Conservation (phyloP, 768 basidiomycete species). For the Macrolepiota dolichaula region DNA sequence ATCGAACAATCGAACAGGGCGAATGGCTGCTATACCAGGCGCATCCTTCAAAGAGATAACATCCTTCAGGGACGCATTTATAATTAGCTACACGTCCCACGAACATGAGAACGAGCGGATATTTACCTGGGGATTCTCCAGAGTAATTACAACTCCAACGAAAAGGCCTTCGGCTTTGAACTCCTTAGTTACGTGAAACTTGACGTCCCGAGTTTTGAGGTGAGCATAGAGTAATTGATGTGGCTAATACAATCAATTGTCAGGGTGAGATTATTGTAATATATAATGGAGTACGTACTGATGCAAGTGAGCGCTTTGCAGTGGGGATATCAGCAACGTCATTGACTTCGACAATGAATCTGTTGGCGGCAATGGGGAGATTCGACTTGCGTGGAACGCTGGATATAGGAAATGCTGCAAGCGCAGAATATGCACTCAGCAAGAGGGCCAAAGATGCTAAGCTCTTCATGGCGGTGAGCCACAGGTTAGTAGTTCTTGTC, state of each 20-base stretch:
- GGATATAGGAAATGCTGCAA: conserved; percentile 32
- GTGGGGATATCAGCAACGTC: conserved; percentile 31
- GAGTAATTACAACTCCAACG: conserved; percentile 52
- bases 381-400: conserved; percentile 34
- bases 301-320: conserved; percentile 28
- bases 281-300: conserved; percentile 18
- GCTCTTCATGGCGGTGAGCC: conserved; percentile 30
- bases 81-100: neutral
- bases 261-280: neutral
- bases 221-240: conserved; percentile 49
- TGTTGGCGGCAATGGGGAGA: conserved; percentile 39
- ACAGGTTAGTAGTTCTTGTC: neutral
- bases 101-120: neutral
- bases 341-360: conserved; percentile 59
- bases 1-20: conserved; percentile 45
- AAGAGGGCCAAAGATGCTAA: conserved; percentile 25
- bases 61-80: conserved; percentile 32
- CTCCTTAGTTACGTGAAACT: conserved; percentile 45
- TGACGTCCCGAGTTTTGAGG: conserved; percentile 39
- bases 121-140: conserved; percentile 31
- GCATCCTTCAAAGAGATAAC: conserved; percentile 38
- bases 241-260: conserved; percentile 26
- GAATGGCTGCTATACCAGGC: conserved; percentile 54
- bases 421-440: conserved; percentile 22
- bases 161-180: conserved; percentile 54